Evolutionary conservation across 1,284 basidiomycete species (phyloP), one percentile per base, ranked within the genome.

Genomic region (Tylopilus microsporus): DNA sequence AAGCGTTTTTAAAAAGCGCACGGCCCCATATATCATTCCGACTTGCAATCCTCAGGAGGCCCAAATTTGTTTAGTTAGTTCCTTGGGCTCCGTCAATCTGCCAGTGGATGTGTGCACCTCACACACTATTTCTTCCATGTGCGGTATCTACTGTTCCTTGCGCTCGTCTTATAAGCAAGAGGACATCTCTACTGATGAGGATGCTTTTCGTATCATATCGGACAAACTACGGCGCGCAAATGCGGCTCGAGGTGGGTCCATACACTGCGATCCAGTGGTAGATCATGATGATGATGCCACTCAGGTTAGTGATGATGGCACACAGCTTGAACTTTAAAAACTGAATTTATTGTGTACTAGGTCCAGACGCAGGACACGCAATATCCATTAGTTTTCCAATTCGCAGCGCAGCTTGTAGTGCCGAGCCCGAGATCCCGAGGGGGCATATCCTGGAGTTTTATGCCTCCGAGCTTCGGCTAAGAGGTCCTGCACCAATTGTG

Each of bases 391-490:
- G 30, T 53, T 42, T 67, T 52, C 50, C 66, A 25, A n/a, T 52
- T 51, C 21, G n/a, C 34, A 46, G 18, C 32, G 9, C 46, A 19
- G 49, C 36, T 34, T 52, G 53, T 56, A 46, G 1, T 45, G 42
- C 60, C n/a, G 49, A 50, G n/a, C 25, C 57, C 12, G 48, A 53
- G 34, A 41, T 50, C 21, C 21, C 42, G 36, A 36, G 43, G 50
- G 45, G 61, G 83, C 48, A 56, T 46, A 34, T 54, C 15, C 37
- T 68, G 32, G 75, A 79, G 9, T 85, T 94, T 60, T 87, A 82
- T 66, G 86, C 86, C 1, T 91, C 92, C 1, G 92, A 95, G 62
- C 79, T 97, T 48, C 83, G 85, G 56, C 75, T 97, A 46, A 78
- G 94, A 62, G 94, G 94, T 0, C 70, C 79, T 10, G 60, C 65